Base-by-base conservation (phyloP, 2,329 filamentous ascomycete genomes). In the Aspergillus caelatus region DNA sequence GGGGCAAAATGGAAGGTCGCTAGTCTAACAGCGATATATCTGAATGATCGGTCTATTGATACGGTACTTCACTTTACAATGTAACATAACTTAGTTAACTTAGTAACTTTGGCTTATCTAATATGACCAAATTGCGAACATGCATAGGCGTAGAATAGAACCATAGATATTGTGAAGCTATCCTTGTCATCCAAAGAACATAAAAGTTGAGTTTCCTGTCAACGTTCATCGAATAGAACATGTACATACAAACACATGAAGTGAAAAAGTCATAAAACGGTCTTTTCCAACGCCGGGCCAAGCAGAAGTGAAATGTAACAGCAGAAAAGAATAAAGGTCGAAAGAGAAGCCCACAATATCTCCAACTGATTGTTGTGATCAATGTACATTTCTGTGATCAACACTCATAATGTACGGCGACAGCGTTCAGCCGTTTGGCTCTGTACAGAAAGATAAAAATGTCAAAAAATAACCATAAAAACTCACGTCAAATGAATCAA, bases 301-400 rank as follows among this genome's bases (percentile, higher is more conserved):
- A 30, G 32, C 12, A 50, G 30, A 57, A 30, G 41, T n/a, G 36
- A n/a, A 43, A 57, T 36, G 36, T 60, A 52, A 45, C 45, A 46
- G 19, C 23, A 58, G n/a, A 16, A 36, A 28, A 50, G 11, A 21
- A 41, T 16, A 52, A 12, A 36, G 8, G 10, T n/a, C 11, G 5
- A 32, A 21, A 11, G 28, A 8, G 32, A 32, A 52, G 9, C 28
- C 48, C 48, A 32, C 14, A 32, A 52, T 32, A n/a, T 21, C 28
- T 32, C 48, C 48, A 52, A 12, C 12, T 32, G 32, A 34, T 12
- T 26, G 32, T 55, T 28, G 23, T 19, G 9, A 30, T 39, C 32
- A 55, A 55, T 41, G n/a, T 39, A 55, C 21, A 39, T 26, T 28
- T 39, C 52, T 21, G 52, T 39, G 32, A 55, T 36, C 32, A 55